Evolutionary conservation across 192 early-diverging fungal species (phyloP).

Genomic region (Backusella psychrophila): DNA sequence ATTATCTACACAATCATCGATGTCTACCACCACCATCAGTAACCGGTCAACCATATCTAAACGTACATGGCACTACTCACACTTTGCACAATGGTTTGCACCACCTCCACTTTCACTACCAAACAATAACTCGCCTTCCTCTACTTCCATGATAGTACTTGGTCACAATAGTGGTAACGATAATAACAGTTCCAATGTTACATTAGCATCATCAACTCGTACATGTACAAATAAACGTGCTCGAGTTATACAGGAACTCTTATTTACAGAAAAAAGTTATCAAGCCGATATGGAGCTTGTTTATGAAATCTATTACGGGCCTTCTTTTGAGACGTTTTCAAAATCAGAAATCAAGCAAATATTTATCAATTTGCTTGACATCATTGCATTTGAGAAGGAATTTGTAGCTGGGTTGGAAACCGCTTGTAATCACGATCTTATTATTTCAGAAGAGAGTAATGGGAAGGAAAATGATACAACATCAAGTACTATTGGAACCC

Average conservation of each 20-base stretch:
- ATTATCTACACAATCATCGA: not conserved
- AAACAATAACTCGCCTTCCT: not conserved
- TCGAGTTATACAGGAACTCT: conserved; percentile 68
- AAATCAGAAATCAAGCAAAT: conserved; percentile 63
- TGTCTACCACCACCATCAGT: not conserved
- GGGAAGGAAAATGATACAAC: conserved; percentile 5
- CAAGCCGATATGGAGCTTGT: conserved; percentile 75
- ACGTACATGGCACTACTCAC: conserved; percentile 4
- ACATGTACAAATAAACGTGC: conserved; percentile 6
- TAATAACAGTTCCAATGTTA: not conserved
- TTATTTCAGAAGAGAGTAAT: conserved; percentile 21
- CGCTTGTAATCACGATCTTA: conserved; percentile 37
- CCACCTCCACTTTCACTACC: not conserved
- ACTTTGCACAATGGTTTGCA: conserved; percentile 4
- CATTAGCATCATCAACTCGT: not conserved
- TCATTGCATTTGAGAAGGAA: conserved; percentile 65
- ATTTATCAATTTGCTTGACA: conserved; percentile 76
- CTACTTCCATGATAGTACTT: not conserved
- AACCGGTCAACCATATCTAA: not conserved
- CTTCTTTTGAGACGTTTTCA: conserved; percentile 51
- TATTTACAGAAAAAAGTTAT: conserved; percentile 74
- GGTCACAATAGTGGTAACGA: too few relatives aligned
- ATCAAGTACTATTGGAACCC: conserved; percentile 41
- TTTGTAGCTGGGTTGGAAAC: conserved; percentile 64
- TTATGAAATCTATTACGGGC: conserved; percentile 66